These are phyloP conservation scores for Physcomitrium patens DNA, from an alignment of 225 moss, liverwort and hornwort genomes.

Conservation along the genomic window DNA sequence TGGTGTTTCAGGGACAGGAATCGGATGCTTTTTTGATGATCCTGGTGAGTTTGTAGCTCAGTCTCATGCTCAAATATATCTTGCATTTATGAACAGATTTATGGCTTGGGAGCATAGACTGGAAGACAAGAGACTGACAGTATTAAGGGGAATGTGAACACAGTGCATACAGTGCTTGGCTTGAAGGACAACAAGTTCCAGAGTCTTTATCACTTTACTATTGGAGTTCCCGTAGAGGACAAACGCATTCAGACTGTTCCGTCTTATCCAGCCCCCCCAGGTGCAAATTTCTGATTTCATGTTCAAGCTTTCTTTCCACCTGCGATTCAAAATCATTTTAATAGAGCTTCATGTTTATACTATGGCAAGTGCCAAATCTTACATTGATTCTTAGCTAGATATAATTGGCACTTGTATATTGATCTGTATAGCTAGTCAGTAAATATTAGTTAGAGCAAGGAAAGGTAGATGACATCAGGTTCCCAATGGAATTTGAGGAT, in stretches of 20 bases:
- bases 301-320: background rate
- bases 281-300: conserved; percentile 42
- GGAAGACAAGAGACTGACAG: conserved; percentile 23
- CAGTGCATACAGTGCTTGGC: conserved; percentile 79
- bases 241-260: conserved; percentile 70
- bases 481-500: too few relatives aligned
- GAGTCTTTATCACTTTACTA: conserved; percentile 84
- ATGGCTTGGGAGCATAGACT: background rate
- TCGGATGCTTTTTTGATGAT: conserved; percentile 89
- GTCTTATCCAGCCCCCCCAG: conserved; percentile 71
- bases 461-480: background rate
- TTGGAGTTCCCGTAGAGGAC: conserved; percentile 74
- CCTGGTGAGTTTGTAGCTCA: conserved; percentile 43
- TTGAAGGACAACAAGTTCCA: conserved; percentile 63
- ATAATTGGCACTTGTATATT: conserved; percentile 9
- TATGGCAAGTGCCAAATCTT: background rate
- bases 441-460: background rate
- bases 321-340: conserved; percentile 2
- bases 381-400: conserved; percentile 6
- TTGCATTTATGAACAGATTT: conserved; percentile 3
- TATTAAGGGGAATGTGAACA: conserved; percentile 28
- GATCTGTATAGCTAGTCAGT: background rate
- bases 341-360: conserved; percentile 16
- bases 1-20: conserved; percentile 86
- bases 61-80: background rate